phyloP scores from a whole-genome alignment of 1,284 basidiomycete species.

The Amylostereum areolatum region DNA sequence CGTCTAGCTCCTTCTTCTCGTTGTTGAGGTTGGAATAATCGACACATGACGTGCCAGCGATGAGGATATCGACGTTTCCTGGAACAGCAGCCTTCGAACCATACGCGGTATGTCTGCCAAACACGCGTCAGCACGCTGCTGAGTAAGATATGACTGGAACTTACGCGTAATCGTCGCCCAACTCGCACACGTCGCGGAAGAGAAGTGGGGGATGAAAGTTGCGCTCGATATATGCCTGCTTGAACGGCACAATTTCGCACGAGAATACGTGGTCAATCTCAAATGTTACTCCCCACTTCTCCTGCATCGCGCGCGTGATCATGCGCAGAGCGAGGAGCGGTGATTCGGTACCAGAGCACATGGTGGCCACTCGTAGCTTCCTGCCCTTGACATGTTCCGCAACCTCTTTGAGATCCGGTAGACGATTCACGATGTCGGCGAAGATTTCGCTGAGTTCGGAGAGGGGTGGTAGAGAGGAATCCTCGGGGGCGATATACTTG shows the following conservation, averaged over 20 bases:
- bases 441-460: slow-evolving; percentile 82
- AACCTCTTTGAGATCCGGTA: slow-evolving; percentile 65
- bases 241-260: slow-evolving; percentile 97
- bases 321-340: slow-evolving; percentile 87
- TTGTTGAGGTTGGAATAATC: slow-evolving; percentile 96
- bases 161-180: slow-evolving; percentile 74
- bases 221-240: slow-evolving; percentile 95
- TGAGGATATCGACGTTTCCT: slow-evolving; percentile 83
- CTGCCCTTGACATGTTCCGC: slow-evolving; percentile 72
- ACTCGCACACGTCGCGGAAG: slow-evolving; percentile 92
- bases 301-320: slow-evolving; percentile 69
- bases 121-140: background rate
- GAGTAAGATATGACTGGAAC: slow-evolving; percentile 22
- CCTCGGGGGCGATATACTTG: slow-evolving; percentile 28
- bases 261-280: slow-evolving; percentile 92
- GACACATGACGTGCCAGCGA: slow-evolving; percentile 94
- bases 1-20: slow-evolving; percentile 85
- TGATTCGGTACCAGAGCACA: slow-evolving; percentile 97
- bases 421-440: slow-evolving; percentile 69
- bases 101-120: slow-evolving; percentile 79
- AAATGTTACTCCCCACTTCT: slow-evolving; percentile 62
- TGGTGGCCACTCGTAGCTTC: slow-evolving; percentile 89
- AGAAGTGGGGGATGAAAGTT: slow-evolving; percentile 90
- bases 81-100: slow-evolving; percentile 83
- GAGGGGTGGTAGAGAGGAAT: slow-evolving; percentile 76